A percentile compares a stretch with the other conserved stretches of the same genome.
Conservation (phyloP, 2,329 filamentous ascomycete species). For the Fusarium sp. region DNA sequence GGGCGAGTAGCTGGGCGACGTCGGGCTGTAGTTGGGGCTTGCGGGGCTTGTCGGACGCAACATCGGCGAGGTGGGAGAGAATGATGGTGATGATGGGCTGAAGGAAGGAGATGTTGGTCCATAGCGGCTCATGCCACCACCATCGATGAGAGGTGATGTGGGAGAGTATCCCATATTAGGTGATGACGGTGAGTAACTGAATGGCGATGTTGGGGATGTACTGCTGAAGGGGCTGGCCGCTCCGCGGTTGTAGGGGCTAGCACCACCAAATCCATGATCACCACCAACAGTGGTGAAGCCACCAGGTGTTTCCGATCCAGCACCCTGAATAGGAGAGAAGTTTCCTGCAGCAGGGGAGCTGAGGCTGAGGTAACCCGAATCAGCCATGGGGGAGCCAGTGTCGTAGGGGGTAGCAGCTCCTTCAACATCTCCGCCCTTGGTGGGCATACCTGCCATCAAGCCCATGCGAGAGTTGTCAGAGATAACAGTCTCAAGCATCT, state of each 20-base stretch:
- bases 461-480: slow-evolving; percentile 90
- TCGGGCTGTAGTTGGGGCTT: slow-evolving; percentile 71
- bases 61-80: slow-evolving; percentile 70
- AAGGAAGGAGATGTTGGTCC: slow-evolving; percentile 68
- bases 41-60: slow-evolving; percentile 64
- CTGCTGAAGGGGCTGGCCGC: slow-evolving; percentile 81
- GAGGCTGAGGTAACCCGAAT: slow-evolving; percentile 73
- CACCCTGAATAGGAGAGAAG: slow-evolving; percentile 81
- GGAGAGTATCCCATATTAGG: slow-evolving; percentile 79
- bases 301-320: slow-evolving; percentile 75
- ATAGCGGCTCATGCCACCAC: slow-evolving; percentile 59
- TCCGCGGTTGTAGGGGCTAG: slow-evolving; percentile 72
- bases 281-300: slow-evolving; percentile 70
- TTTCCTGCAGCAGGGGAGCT: slow-evolving; percentile 70
- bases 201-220: slow-evolving; percentile 72
- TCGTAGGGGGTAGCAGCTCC: slow-evolving; percentile 97
- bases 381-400: slow-evolving; percentile 80
- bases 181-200: slow-evolving; percentile 80
- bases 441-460: slow-evolving; percentile 80
- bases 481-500: slow-evolving; percentile 94
- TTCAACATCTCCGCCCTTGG: slow-evolving; percentile 78
- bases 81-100: slow-evolving; percentile 70
- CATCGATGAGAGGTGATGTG: slow-evolving; percentile 73
- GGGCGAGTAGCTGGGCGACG: slow-evolving; percentile 72
- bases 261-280: slow-evolving; percentile 59